A percentile compares a stretch with the other conserved stretches of the same genome.
phyloP scores from a whole-genome alignment of 768 basidiomycete genomes.

The Kwoniella shandongensis region DNA sequence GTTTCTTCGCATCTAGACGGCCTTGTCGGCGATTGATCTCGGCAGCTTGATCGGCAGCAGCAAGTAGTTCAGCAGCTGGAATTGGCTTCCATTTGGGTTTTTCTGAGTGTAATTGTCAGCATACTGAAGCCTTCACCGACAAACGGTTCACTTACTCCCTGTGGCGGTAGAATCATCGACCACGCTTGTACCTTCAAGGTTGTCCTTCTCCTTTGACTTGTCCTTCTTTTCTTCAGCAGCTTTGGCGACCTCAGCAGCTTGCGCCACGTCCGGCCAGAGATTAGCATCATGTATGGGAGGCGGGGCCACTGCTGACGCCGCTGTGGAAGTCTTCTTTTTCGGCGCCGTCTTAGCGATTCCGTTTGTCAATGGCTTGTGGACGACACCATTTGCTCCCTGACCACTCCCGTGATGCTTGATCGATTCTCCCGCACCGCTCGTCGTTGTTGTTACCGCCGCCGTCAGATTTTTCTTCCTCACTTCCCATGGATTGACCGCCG shows the following conservation, averaged over 20 bases:
- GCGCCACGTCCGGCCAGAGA: conserved; percentile 45
- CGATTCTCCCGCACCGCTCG: too few relatives aligned
- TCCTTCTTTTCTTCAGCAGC: conserved; percentile 35
- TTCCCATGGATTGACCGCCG: conserved; percentile 48
- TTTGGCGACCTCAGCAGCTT: conserved; percentile 33
- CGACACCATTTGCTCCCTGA: too few relatives aligned
- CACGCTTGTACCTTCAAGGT: conserved; percentile 25
- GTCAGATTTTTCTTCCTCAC: conserved; percentile 29
- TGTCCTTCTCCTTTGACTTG: conserved; percentile 25
- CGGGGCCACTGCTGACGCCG: conserved; percentile 13
- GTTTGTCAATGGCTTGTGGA: background rate
- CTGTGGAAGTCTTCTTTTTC: conserved; percentile 16
- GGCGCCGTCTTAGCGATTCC: background rate
- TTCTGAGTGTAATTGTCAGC: conserved; percentile 49
- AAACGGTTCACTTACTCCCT: conserved; percentile 25
- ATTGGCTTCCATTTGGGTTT: conserved; percentile 67
- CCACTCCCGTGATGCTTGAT: too few relatives aligned
- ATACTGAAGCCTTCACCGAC: background rate
- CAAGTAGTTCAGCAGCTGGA: conserved; percentile 62
- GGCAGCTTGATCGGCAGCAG: conserved; percentile 57
- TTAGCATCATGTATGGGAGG: conserved; percentile 29
- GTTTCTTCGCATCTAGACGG: conserved; percentile 21
- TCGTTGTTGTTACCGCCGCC: background rate
- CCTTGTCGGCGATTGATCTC: conserved; percentile 24
- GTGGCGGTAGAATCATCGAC: conserved; percentile 19